Evolutionary conservation across 331 rosid species (phyloP).

Genomic region (Pyrus hybrid): DNA sequence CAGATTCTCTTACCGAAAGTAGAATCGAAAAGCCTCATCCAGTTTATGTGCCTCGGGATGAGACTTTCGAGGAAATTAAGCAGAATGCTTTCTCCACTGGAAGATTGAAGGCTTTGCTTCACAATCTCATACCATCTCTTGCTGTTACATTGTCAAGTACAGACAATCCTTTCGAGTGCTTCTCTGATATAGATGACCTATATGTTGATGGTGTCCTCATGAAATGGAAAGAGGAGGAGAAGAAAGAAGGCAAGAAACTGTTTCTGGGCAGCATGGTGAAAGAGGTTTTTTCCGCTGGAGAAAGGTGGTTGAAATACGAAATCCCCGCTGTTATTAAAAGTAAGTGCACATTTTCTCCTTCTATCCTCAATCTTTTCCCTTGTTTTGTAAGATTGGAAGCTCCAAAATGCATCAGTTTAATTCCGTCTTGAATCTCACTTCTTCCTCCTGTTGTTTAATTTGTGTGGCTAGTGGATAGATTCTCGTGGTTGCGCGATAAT

Average conservation of each 20-base stretch:
- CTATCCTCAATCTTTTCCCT: background rate
- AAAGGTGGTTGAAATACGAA: constrained; percentile 48
- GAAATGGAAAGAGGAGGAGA: constrained; percentile 40
- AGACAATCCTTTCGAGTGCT: constrained; percentile 75
- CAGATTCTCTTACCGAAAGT: constrained; percentile 50
- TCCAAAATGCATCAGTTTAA: background rate
- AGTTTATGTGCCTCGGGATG: constrained; percentile 90
- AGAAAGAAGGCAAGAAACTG: constrained; percentile 21
- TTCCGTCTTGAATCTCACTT: background rate
- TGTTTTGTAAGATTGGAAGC: constrained; percentile 1
- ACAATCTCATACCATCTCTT: constrained; percentile 75
- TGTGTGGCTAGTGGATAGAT: constrained; percentile 60
- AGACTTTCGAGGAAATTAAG: constrained; percentile 89
- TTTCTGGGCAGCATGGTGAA: constrained; percentile 47
- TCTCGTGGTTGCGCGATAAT: constrained; percentile 85
- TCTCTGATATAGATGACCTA: constrained; percentile 84
- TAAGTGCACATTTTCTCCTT: constrained; percentile 10
- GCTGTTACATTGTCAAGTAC: constrained; percentile 67
- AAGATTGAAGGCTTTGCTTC: constrained; percentile 82
- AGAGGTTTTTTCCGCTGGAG: constrained; percentile 42
- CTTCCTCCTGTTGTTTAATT: background rate
- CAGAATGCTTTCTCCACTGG: constrained; percentile 80
- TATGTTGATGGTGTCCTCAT: constrained; percentile 67
- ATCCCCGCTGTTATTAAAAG: constrained; percentile 61
- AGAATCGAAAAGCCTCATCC: constrained; percentile 95